Percentiles rank a stretch among this genome's conserved stretches.
phyloP scores from a whole-genome alignment of 371 early-diverging fungal genomes.

The Rhizopus arrhizus region DNA sequence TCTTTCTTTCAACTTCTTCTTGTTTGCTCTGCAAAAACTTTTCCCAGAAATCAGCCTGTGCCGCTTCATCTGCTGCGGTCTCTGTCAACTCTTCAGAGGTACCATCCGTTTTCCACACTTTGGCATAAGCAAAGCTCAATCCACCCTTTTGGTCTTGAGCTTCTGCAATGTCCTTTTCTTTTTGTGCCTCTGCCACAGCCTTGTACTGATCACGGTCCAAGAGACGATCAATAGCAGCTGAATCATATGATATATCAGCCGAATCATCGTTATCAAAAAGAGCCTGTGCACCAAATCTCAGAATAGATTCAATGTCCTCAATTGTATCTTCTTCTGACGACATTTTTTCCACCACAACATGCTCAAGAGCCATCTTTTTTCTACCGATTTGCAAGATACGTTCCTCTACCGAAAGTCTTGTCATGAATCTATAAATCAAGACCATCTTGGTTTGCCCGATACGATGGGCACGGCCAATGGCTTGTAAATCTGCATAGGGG shows the following conservation, averaged over 20 bases:
- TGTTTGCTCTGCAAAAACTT: constrained; percentile 38
- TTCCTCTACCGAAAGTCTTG: constrained; percentile 71
- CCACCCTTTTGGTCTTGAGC: constrained; percentile 17
- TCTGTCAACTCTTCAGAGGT: constrained; percentile 23
- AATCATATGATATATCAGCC: constrained; percentile 60
- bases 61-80: constrained; percentile 14
- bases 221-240: constrained; percentile 61
- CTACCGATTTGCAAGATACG: constrained; percentile 83
- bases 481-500: constrained; percentile 91
- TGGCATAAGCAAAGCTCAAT: constrained; percentile 48
- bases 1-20: constrained; percentile 12
- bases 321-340: constrained; percentile 56
- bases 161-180: constrained; percentile 26
- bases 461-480: constrained; percentile 91
- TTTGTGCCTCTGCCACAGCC: constrained; percentile 14
- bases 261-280: constrained; percentile 74
- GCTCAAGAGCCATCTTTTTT: constrained; percentile 84
- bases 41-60: constrained; percentile 53
- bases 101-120: constrained; percentile 44
- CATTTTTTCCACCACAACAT: constrained; percentile 84
- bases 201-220: constrained; percentile 59
- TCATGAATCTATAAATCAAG: constrained; percentile 83
- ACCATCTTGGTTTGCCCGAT: constrained; percentile 94
- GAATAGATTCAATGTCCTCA: constrained; percentile 70
- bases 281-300: constrained; percentile 79